phyloP scores from a whole-genome alignment of 164 flowering plant genomes.

The Sedum album region DNA sequence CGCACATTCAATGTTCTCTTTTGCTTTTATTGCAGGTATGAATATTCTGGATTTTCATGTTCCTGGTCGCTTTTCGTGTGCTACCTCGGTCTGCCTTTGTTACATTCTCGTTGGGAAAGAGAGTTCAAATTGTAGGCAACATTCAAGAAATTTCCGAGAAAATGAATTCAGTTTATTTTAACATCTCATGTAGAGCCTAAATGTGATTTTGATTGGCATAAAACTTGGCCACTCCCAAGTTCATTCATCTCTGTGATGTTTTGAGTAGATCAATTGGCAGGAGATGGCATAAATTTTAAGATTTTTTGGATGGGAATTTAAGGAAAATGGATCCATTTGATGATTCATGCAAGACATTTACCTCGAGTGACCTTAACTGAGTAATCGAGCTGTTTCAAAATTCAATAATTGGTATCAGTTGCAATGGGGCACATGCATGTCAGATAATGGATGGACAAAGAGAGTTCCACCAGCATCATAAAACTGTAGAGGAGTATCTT shows the following conservation, averaged over 20 bases:
- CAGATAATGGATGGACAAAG: slow-evolving; percentile 5
- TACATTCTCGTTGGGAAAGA: slow-evolving; percentile 12
- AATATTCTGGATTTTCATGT: slow-evolving; percentile 61
- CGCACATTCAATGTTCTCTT: no score
- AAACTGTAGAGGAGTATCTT: neutral
- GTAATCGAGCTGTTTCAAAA: slow-evolving; percentile 26
- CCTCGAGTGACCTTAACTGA: slow-evolving; percentile 41
- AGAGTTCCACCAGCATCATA: neutral
- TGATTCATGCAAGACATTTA: slow-evolving; percentile 18
- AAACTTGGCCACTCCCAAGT: slow-evolving; percentile 31
- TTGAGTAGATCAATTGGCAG: slow-evolving; percentile 27
- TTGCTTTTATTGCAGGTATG: slow-evolving; percentile 54
- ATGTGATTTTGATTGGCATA: slow-evolving; percentile 26
- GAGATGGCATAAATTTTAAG: slow-evolving; percentile 8
- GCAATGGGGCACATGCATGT: slow-evolving; percentile 11
- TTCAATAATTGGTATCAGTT: slow-evolving; percentile 19
- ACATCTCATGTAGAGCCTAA: slow-evolving; percentile 13
- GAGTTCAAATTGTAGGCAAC: slow-evolving; percentile 6
- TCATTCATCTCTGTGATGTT: slow-evolving; percentile 31
- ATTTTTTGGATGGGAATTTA: slow-evolving; percentile 15
- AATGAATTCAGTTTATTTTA: slow-evolving; percentile 31
- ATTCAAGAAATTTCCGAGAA: slow-evolving; percentile 30
- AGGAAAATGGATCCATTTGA: slow-evolving; percentile 11
- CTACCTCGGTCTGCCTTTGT: slow-evolving; percentile 43
- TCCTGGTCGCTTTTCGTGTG: slow-evolving; percentile 49